Percentiles rank a stretch among this genome's conserved stretches.
These are phyloP conservation scores for Trifolium repens DNA, from an alignment of 306 rosid genomes.

Conservation along the genomic window DNA sequence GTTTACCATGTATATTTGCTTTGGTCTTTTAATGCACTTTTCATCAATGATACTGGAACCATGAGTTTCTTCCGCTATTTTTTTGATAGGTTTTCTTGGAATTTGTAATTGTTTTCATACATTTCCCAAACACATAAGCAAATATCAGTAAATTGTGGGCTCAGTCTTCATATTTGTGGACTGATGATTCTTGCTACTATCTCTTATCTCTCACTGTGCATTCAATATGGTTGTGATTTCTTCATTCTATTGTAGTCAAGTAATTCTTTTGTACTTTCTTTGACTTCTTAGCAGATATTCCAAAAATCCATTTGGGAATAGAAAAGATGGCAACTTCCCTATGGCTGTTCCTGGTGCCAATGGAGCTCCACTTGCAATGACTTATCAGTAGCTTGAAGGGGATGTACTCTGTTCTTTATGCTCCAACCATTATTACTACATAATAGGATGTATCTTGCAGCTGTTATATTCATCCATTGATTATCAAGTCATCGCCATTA, in stretches of 20 bases:
- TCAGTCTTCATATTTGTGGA: slow-evolving; percentile 6
- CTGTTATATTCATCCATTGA: slow-evolving; percentile 98
- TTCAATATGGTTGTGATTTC: slow-evolving; percentile 35
- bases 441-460: slow-evolving; percentile 99
- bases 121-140: not conserved
- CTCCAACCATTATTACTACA: slow-evolving; percentile 70
- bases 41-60: not conserved
- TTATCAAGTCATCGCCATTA: slow-evolving; percentile 89
- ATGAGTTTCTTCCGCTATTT: not conserved
- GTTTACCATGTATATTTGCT: not conserved
- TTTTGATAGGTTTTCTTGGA: slow-evolving; percentile 12
- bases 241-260: slow-evolving; percentile 24
- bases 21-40: slow-evolving; percentile 7
- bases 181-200: slow-evolving; percentile 22
- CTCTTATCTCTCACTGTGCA: slow-evolving; percentile 7
- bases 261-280: slow-evolving; percentile 51
- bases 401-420: slow-evolving; percentile 94
- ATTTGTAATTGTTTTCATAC: slow-evolving; percentile 15
- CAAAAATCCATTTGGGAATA: slow-evolving; percentile 94
- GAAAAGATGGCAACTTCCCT: slow-evolving; percentile 71
- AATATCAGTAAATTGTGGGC: not conserved
- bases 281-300: slow-evolving; percentile 77
- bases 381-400: slow-evolving; percentile 95
- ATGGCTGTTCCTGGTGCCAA: slow-evolving; percentile 61
- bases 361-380: slow-evolving; percentile 74